phyloP scores from a whole-genome alignment of 78 protist species.

The Protostelium mycophagum region DNA sequence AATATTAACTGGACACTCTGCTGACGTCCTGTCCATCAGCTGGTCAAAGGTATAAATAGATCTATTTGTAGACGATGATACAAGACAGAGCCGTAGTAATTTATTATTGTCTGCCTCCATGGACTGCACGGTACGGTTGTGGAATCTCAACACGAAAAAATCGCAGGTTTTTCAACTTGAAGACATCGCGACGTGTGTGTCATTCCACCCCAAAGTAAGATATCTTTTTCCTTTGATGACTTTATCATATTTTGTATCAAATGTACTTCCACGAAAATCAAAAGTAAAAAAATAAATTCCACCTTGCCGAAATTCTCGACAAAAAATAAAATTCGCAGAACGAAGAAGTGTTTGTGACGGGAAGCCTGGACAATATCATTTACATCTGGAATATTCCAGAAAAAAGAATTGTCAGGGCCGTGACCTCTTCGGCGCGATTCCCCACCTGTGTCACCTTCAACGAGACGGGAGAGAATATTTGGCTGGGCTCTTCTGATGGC shows the following conservation, averaged over 20 bases:
- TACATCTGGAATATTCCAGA: neutral
- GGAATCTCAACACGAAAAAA: neutral
- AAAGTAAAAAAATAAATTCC: no score
- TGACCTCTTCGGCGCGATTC: neutral
- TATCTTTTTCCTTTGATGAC: neutral
- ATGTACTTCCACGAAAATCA: no score
- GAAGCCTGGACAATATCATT: neutral
- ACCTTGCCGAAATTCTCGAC: no score
- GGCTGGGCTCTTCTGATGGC: neutral
- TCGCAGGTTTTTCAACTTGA: neutral
- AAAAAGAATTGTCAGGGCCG: neutral
- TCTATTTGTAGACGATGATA: no score
- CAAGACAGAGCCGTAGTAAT: neutral
- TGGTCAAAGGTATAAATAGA: neutral
- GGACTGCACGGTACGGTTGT: neutral
- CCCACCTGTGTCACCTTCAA: neutral
- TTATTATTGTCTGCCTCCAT: neutral
- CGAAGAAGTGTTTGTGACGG: neutral
- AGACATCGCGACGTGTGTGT: neutral
- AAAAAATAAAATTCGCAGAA: no score
- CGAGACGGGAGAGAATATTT: neutral
- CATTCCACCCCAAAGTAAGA: neutral
- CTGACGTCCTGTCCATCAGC: neutral
- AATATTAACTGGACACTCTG: neutral
- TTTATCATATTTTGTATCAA: neutral